Evolutionary conservation across 2,329 filamentous ascomycete genomes (phyloP).

Genomic region (Calonectria pseudoreteaudii): DNA sequence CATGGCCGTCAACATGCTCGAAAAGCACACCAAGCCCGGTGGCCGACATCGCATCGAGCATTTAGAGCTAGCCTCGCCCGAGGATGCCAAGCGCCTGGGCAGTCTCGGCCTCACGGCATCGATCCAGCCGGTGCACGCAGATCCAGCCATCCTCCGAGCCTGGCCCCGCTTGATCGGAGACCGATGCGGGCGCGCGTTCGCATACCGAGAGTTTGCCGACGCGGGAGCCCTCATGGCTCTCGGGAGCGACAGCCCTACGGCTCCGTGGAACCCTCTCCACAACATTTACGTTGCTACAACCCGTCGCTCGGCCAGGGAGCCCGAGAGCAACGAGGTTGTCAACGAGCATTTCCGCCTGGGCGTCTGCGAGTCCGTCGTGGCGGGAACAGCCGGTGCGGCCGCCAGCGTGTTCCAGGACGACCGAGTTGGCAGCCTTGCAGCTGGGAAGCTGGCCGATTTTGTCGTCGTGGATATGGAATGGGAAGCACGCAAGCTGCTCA

Average conservation of each 20-base stretch:
- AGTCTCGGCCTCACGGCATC: conserved; percentile 68
- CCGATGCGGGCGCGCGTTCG: conserved; percentile 68
- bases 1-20: conserved; percentile 67
- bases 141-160: conserved; percentile 69
- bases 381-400: conserved; percentile 64
- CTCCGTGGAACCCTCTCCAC: conserved; percentile 62
- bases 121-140: conserved; percentile 67
- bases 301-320: conserved; percentile 63
- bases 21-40: conserved; percentile 51
- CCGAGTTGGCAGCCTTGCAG: conserved; percentile 61
- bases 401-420: conserved; percentile 64
- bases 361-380: conserved; percentile 62
- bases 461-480: conserved; percentile 60
- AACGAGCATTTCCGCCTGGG: conserved; percentile 65
- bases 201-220: conserved; percentile 70
- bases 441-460: conserved; percentile 67
- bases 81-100: conserved; percentile 68
- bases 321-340: conserved; percentile 53
- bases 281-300: conserved; percentile 70
- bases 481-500: conserved; percentile 58
- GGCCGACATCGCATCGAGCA: conserved; percentile 73
- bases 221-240: conserved; percentile 65
- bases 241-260: conserved; percentile 68
- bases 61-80: conserved; percentile 66
- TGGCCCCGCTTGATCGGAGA: conserved; percentile 69